These are phyloP conservation scores for Lepraria neglecta DNA, from an alignment of 495 filamentous ascomycete genomes.

Conservation along the genomic window DNA sequence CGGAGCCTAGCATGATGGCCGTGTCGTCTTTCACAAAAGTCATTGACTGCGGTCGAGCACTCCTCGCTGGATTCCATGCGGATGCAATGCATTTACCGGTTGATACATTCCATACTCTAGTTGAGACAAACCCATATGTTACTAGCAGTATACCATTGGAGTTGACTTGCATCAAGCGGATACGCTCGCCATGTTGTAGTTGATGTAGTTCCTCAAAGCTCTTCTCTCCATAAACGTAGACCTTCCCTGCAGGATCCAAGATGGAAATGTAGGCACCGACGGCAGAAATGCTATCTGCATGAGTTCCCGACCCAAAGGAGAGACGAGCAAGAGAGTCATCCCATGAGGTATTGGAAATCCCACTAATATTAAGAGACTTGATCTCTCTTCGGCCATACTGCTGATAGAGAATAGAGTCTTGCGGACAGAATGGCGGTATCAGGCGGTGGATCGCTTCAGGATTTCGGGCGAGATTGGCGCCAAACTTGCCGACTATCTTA, in stretches of 20 bases:
- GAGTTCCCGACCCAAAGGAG: conserved; percentile 18
- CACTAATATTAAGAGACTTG: conserved; percentile 19
- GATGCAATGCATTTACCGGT: conserved; percentile 23
- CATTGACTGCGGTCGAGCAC: conserved; percentile 25
- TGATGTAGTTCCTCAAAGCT: no score
- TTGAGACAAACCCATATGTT: conserved; percentile 26
- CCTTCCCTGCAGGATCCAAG: no score
- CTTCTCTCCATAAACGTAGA: no score
- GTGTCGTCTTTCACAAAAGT: conserved; percentile 21
- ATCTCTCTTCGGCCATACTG: conserved; percentile 20
- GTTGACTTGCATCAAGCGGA: conserved; percentile 22
- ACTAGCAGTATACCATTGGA: conserved; percentile 19
- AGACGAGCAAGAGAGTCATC: conserved; percentile 29
- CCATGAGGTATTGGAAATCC: conserved; percentile 23
- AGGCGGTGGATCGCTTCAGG: conserved; percentile 35
- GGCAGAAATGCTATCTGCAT: no score
- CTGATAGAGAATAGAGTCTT: conserved; percentile 25
- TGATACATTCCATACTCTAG: conserved; percentile 25
- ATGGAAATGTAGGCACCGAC: no score
- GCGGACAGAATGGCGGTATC: conserved; percentile 37
- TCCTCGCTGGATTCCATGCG: conserved; percentile 21
- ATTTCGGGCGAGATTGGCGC: conserved; percentile 24
- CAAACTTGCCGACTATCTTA: conserved; percentile 37
- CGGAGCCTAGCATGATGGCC: conserved; percentile 24
- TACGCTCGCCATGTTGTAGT: conserved; percentile 27